Evolutionary conservation across 108 stramenopile genomes (phyloP).

Genomic region (Discostella pseudostelligera): DNA sequence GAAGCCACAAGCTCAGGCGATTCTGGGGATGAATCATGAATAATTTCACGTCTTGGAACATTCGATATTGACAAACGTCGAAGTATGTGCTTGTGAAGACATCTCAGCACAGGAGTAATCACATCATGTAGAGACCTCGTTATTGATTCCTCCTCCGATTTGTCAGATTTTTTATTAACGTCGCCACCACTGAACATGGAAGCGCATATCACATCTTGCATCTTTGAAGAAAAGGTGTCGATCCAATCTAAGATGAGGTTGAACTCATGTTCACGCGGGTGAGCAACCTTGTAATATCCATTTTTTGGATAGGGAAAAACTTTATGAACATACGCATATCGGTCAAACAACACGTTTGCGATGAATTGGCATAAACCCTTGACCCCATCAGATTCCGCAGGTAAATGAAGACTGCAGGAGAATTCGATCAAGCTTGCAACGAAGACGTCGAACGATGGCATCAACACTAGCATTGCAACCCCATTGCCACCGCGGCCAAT

Average conservation of each 20-base stretch:
- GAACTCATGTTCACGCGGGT: slow-evolving; percentile 1
- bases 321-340: slow-evolving; percentile 18
- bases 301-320: background rate
- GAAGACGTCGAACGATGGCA: slow-evolving; percentile 29
- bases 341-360: slow-evolving; percentile 27
- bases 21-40: background rate
- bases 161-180: background rate
- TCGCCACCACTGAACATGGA: background rate
- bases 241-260: slow-evolving; percentile 26
- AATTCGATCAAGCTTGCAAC: slow-evolving; percentile 32
- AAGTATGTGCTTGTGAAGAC: slow-evolving; percentile 28
- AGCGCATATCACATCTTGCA: slow-evolving; percentile 19
- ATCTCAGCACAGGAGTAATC: slow-evolving; percentile 37
- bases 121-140: slow-evolving; percentile 15
- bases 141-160: slow-evolving; percentile 13
- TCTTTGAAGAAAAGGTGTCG: slow-evolving; percentile 18
- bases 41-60: background rate
- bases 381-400: slow-evolving; percentile 13
- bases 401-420: background rate
- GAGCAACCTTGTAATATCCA: slow-evolving; percentile 1
- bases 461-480: slow-evolving; percentile 7
- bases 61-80: slow-evolving; percentile 7
- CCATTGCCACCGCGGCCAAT: slow-evolving; percentile 11
- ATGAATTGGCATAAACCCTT: slow-evolving; percentile 27
- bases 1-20: slow-evolving; percentile 19